Base-by-base conservation (phyloP, 2,329 filamentous ascomycete genomes). In the Gnomoniopsis sp. region DNA sequence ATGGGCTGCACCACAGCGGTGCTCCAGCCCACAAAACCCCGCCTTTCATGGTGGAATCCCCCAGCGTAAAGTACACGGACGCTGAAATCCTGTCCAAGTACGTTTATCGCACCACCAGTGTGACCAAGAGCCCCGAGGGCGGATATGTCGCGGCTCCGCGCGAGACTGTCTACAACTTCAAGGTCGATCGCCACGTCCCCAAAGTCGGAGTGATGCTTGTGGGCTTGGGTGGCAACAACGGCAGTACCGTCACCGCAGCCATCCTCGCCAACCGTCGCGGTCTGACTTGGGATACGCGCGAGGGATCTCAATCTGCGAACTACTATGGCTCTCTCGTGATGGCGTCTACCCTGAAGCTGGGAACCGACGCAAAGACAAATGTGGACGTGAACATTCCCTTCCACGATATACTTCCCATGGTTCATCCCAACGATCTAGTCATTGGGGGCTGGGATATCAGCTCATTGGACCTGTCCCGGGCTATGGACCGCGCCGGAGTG, bases 301-400 rank as follows among this genome's bases (percentile, higher is more conserved):
- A 97, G 76, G 93, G 93, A 55, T 79, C 84, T 66, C 91, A 87
- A 64, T 80, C 85, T 65, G 89, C 95, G 76, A 99, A 99, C 79
- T 99, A 98, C 85, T 99, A 97, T 74, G 95, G 95, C 69, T 99
- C 95, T 58, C 86, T 98, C 68, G 86, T 98, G 76, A 98, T 99
- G 95, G 84, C 88, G 64, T 98, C 95, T 21, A 99, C 95, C 65
- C 87, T 97, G 79, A 99, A 98, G 85, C 88, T 99, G 62, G 95
- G 95, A 59, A 90, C 88, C 48, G 91, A 98, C 70, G 82, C 86
- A 69, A 85, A 89, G 76, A 96, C 91, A 62, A 86, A 85, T 69
- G 84, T 89, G 76, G 95, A 99, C 71, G 86, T 99, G 78, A 96
- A 98, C 78, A 90, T 99, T 68, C 93, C 95, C 64, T 96, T 99